phyloP scores from a whole-genome alignment of 2,329 filamentous ascomycete genomes.

The Cladorrhinum sp. region DNA sequence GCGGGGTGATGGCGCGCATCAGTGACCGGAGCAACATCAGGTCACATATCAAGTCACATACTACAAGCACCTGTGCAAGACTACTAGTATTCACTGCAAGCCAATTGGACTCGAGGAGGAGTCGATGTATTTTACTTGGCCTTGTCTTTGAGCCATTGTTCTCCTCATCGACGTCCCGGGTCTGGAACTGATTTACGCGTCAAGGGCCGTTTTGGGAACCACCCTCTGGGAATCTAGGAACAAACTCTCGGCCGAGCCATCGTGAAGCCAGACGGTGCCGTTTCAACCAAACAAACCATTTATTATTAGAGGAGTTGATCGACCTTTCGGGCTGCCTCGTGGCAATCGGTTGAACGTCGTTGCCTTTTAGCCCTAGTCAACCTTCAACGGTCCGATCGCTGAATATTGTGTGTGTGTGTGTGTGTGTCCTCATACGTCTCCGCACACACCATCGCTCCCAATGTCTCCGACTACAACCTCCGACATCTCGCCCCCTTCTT shows the following conservation, averaged over 20 bases:
- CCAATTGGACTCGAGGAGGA: background rate
- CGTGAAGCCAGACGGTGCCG: background rate
- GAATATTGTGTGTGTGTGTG: background rate
- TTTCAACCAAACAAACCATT: background rate
- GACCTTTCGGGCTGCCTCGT: background rate
- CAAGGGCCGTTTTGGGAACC: conserved; percentile 1
- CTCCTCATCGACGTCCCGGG: background rate
- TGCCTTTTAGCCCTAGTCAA: background rate
- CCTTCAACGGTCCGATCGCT: background rate
- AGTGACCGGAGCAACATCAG: conserved; percentile 1
- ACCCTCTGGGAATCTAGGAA: background rate
- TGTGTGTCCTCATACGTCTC: no score
- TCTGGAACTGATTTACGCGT: background rate
- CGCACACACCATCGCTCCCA: no score
- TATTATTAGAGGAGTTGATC: background rate
- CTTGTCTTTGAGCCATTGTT: background rate
- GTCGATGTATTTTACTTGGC: background rate
- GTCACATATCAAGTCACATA: conserved; percentile 1
- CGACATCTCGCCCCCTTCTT: background rate
- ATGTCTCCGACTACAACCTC: background rate
- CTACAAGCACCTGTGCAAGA: background rate
- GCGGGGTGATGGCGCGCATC: conserved; percentile 9
- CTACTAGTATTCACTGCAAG: background rate
- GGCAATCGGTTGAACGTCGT: background rate
- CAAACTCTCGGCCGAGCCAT: background rate